Base-by-base conservation (phyloP, 768 basidiomycete species). In the Cyathus striatus region DNA sequence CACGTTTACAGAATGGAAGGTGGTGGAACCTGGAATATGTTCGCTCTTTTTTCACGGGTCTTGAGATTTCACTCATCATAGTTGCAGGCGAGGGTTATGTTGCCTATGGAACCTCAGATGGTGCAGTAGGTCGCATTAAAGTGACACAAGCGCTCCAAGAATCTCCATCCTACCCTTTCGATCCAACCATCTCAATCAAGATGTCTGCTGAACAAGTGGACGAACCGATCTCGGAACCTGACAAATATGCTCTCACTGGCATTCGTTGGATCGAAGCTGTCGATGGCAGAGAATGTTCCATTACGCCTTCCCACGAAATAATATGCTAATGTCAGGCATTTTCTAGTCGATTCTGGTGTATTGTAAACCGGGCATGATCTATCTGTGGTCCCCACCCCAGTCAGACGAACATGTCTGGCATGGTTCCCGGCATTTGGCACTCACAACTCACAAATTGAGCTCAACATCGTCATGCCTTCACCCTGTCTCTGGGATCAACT, bases 41-140 rank as follows among this genome's bases (percentile, higher is more conserved):
- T 48, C 58, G 69, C 46, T 25, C 22, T 39, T 22, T 18, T 43
- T 34, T 46, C n/a, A n/a, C 22, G 41, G 27, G 37, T 34, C 26
- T 46, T 21, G 43, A 25, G 10, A 7, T 7, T 6, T 7, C 6
- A 25, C 6, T 32, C 23, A 32, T 9, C 18, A 20, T 22, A 26
- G 32, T 38, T 35, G 17, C 51, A 90, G 88, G 73, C 52, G 68
- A 72, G 49, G 75, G 79, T 18, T 61, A 58, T 40, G 54, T 90
- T 14, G 79, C 82, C 5, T 85, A 78, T 55, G 75, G 71, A 12
- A 62, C 71, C 12, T 66, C 80, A 20, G 72, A 81, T 49, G 87
- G 87, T 1, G 61, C 72, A 1, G 61, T 89, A 35, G 68, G 72
- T n/a, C 47, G 81, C 17, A 51, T 86, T 35, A 74, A 68, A 51